Conservation (phyloP, 73 alveolate species). For the Paramecium primaurelia region DNA sequence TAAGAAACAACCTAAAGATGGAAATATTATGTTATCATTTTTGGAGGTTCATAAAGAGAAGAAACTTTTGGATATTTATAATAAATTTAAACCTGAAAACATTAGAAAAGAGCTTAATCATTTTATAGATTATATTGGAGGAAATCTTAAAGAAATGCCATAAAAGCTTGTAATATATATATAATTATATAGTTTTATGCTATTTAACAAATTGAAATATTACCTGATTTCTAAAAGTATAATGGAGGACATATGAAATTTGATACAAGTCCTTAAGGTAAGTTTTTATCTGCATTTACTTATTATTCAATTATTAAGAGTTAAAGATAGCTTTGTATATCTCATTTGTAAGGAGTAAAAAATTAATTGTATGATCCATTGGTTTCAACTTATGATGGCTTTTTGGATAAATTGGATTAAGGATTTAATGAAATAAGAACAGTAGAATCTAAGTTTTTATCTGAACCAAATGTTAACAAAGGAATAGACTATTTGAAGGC, state of each 20-base stretch:
- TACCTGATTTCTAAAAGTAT: background rate
- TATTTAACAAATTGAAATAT: background rate
- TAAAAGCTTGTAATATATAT: background rate
- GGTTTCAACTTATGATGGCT: conserved; percentile 18
- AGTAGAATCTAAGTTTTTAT: background rate
- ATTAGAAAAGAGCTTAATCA: background rate
- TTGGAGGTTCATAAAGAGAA: background rate
- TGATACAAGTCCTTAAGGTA: background rate
- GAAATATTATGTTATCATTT: background rate
- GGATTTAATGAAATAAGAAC: background rate
- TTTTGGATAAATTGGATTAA: background rate
- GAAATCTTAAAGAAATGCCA: background rate
- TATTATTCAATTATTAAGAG: background rate
- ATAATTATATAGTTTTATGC: background rate
- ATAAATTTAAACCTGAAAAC: background rate
- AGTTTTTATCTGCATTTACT: background rate
- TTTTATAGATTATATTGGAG: background rate
- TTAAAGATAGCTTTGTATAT: background rate
- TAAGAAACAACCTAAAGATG: background rate
- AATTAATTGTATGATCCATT: background rate
- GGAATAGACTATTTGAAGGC: background rate
- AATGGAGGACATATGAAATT: background rate
- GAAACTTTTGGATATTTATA: background rate
- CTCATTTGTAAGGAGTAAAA: background rate
- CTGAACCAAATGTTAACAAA: background rate